A percentile compares a stretch with the other conserved stretches of the same genome.
These are phyloP conservation scores for Scenedesmus sp. DNA, from an alignment of 163 green algal species.

Conservation along the genomic window DNA sequence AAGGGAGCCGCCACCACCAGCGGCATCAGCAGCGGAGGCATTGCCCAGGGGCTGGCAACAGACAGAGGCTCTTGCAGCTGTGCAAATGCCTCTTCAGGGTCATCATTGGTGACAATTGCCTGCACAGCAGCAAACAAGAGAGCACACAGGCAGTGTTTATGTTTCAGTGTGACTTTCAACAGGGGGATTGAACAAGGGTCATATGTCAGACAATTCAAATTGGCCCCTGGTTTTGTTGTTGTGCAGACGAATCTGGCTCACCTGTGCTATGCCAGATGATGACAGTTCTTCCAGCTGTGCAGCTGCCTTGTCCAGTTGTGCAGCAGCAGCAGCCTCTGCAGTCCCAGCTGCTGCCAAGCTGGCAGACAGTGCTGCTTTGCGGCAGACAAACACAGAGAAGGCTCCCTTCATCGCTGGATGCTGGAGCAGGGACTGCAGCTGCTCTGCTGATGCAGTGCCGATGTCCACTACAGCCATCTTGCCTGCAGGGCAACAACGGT, in stretches of 20 bases:
- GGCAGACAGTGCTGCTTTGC: background rate
- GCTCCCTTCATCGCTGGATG: constrained; percentile 26
- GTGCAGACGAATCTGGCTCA: background rate
- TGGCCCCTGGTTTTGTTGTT: background rate
- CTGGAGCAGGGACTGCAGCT: constrained; percentile 18
- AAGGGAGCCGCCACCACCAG: constrained; percentile 73
- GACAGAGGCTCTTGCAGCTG: constrained; percentile 49
- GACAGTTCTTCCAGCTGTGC: constrained; percentile 4
- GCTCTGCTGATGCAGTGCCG: constrained; percentile 17
- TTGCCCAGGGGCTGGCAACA: constrained; percentile 52
- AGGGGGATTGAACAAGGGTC: too few species aligned
- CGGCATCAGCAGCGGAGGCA: constrained; percentile 61
- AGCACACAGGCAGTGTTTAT: background rate
- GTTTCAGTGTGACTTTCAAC: background rate
- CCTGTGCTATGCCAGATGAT: constrained; percentile 5
- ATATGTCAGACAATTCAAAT: background rate
- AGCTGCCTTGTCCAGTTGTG: constrained; percentile 3
- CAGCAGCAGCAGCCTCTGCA: background rate
- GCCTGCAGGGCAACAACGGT: constrained; percentile 25
- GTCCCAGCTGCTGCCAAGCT: background rate
- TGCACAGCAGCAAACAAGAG: constrained; percentile 14
- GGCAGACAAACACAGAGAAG: constrained; percentile 30
- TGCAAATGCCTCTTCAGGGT: constrained; percentile 32
- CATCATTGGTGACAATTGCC: constrained; percentile 35
- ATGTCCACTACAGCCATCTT: constrained; percentile 45